Base-by-base conservation (phyloP, 2,329 filamentous ascomycete species). In the Colletotrichum cordylinicola region DNA sequence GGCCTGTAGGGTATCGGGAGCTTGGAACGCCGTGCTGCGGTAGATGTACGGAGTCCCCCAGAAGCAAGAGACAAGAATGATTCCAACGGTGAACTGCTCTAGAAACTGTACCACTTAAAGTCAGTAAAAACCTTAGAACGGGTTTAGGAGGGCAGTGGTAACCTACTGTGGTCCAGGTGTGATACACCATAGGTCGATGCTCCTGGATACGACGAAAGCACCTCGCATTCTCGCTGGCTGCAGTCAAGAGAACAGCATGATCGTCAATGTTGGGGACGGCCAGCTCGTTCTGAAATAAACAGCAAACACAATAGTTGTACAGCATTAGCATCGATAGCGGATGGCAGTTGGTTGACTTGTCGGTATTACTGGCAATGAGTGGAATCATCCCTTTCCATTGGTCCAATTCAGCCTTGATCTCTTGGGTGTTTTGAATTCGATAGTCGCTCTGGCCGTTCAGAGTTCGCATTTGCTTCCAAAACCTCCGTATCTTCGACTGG, bases 251-350 rank as follows among this genome's bases (percentile, higher is more conserved):
- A 21, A 61, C 35, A 6, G 55, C 27, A 48, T 43, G 31, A 7
- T 70, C 67, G n/a, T 70, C 56, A 27, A 70, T 61, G 15, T 13
- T 61, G 7, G 67, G 67, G 3, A 70, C 18, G 4, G 16, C 27
- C 3, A 48, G n/a, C 43, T 48, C 43, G 43, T 21, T 48, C 43
- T 48, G 43, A 21, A n/a, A 70, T 18, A 62, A 33, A 9, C 21
- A 70, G 56, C 67, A 62, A 7, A 70, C n/a, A 35, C 21, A 48
- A 8, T 43, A 70, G 67, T 70, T 24, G 31, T 43, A 60, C 16
- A 70, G n/a, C 67, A 61, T 70, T 2, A 70, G 35, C 67, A 70
- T 70, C 21, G 67, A 60, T 6, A 70, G 67, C 31, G 67, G 67
- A 39, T 70, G 67, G 35, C 56, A 70, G 37, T 61, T 61, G 13